A percentile compares a stretch with the other conserved stretches of the same genome.
These are phyloP conservation scores for Kuraishia piskuri DNA, from an alignment of 805 yeast species.

Conservation along the genomic window DNA sequence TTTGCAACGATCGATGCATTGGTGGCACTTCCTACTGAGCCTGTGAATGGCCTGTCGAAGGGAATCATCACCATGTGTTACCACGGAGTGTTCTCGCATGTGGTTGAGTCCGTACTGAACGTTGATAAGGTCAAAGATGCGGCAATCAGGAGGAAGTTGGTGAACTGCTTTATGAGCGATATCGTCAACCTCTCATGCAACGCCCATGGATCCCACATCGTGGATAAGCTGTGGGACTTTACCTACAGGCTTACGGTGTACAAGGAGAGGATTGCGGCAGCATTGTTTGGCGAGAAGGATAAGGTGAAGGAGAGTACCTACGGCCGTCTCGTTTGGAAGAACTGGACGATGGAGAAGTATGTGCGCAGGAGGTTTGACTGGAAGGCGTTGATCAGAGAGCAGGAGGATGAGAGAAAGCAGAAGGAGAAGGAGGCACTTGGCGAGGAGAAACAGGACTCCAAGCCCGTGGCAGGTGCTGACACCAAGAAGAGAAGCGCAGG, in stretches of 20 bases:
- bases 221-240: conserved; percentile 78
- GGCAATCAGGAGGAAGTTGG: conserved; percentile 50
- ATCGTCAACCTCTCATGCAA: conserved; percentile 63
- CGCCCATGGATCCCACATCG: conserved; percentile 86
- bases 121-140: conserved; percentile 40
- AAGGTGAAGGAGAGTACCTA: conserved; percentile 77
- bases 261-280: conserved; percentile 77
- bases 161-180: conserved; percentile 54
- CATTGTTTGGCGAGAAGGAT: conserved; percentile 48
- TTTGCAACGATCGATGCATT: conserved; percentile 51
- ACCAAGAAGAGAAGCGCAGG: neutral
- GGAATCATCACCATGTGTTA: conserved; percentile 64
- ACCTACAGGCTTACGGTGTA: conserved; percentile 71
- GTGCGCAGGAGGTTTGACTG: conserved; percentile 71
- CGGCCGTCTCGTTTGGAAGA: conserved; percentile 90
- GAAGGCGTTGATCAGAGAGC: conserved; percentile 56
- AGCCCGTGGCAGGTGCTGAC: neutral
- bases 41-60: neutral
- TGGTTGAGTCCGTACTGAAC: conserved; percentile 58
- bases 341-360: conserved; percentile 84
- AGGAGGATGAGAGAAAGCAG: conserved; percentile 9
- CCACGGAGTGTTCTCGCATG: conserved; percentile 89
- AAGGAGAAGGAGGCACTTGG: neutral
- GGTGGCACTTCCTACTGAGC: conserved; percentile 48
- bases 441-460: neutral